These are phyloP conservation scores for Rubia tinctorum DNA, from an alignment of 305 asterid genomes.

Conservation along the genomic window DNA sequence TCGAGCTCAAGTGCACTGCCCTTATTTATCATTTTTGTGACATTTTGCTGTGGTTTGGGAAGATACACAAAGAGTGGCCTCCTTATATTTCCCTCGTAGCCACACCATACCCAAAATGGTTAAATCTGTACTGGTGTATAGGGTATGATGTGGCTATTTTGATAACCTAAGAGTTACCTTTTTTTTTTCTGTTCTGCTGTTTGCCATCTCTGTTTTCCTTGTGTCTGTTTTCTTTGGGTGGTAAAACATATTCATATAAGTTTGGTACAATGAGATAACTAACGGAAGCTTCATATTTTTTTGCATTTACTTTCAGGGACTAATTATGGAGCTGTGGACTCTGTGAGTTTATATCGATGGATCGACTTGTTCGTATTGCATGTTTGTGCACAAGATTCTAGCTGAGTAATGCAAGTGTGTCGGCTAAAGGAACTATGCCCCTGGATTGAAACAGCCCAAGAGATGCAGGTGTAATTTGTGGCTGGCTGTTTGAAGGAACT, in stretches of 20 bases:
- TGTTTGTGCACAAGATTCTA: background rate
- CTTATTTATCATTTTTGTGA: background rate
- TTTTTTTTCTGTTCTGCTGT: background rate
- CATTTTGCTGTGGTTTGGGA: background rate
- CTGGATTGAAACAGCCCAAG: background rate
- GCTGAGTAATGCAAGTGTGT: background rate
- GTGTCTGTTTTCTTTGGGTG: background rate
- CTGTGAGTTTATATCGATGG: too few relatives aligned
- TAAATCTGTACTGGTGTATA: too few relatives aligned
- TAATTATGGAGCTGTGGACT: constrained; percentile 5
- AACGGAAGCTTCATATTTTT: background rate
- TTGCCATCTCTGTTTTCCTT: background rate
- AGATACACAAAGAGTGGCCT: background rate
- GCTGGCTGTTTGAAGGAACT: background rate
- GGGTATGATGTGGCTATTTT: background rate
- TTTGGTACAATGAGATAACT: background rate
- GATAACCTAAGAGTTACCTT: background rate
- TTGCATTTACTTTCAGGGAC: constrained; percentile 19
- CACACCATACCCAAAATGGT: too few relatives aligned
- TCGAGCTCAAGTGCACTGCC: too few relatives aligned
- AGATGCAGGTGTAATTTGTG: background rate
- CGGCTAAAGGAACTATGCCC: background rate
- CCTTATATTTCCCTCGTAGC: background rate
- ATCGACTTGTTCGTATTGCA: background rate
- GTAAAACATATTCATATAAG: background rate